Conservation (phyloP, 208 protist species). For the Leishmania guyanensis region DNA sequence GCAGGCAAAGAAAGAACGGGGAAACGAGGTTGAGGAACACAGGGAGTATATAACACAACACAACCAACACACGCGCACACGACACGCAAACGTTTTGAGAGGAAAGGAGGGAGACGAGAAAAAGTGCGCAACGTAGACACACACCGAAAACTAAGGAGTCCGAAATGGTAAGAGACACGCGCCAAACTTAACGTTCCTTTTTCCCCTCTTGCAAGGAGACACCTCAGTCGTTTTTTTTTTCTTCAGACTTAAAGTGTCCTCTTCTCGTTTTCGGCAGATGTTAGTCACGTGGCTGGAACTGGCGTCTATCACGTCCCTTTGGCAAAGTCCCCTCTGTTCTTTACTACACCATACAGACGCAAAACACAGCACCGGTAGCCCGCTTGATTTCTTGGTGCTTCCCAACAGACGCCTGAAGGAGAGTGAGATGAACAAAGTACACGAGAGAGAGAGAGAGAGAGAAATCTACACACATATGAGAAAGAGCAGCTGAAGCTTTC, state of each 20-base stretch:
- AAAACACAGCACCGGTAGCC: background rate
- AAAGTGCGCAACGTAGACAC: background rate
- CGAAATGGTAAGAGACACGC: background rate
- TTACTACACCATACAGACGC: background rate
- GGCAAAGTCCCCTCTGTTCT: background rate
- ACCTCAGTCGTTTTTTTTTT: background rate
- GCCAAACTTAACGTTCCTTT: background rate
- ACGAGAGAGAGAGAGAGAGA: background rate
- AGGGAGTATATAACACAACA: constrained; percentile 1
- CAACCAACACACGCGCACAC: background rate
- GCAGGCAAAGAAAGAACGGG: background rate
- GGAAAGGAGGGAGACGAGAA: background rate
- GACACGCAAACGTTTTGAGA: background rate
- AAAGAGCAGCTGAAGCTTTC: background rate
- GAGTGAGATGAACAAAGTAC: background rate
- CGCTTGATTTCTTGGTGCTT: background rate
- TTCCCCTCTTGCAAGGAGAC: background rate
- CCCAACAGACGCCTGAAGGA: background rate
- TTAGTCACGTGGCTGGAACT: background rate
- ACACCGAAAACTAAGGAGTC: background rate
- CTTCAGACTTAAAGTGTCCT: background rate
- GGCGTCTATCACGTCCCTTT: background rate
- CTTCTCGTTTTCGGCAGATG: background rate
- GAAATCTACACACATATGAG: background rate
- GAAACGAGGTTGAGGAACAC: background rate